Evolutionary conservation across 768 basidiomycete genomes (phyloP), one percentile per base, ranked within the genome.

Genomic region (Naganishia randhawae): DNA sequence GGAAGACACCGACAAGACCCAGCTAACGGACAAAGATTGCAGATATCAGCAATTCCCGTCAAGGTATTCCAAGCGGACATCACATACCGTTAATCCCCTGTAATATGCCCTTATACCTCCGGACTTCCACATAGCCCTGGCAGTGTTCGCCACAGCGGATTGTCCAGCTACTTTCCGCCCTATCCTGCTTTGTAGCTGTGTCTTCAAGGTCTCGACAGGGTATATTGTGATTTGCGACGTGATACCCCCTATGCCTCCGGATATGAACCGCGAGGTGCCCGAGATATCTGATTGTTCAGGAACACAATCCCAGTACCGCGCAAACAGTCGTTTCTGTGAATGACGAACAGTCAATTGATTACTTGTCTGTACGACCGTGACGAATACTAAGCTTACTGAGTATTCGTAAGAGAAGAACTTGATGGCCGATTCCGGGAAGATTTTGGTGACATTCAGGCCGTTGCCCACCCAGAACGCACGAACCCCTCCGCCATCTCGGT

Each of bases 381-480:
- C 11, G 29, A 25, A 74, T 69, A 6, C n/a, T 14, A 25, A 11
- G 39, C 89, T 80, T 73, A 93, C 92, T 65, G 92, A 88, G 67
- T 91, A 89, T 81, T 98, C 96, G 80, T 98, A 98, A 3, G 90
- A 80, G 73, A 94, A 87, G 83, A 99, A 98, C 81, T 98, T 98
- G 84, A 98, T 96, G 31, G 96, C 96, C 53, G 92, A 97, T 83
- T 98, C 95, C 79, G 94, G 94, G 71, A 97, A 90, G 71, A 98
- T 96, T 83, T 98, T 98, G 63, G 87, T 85, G 31, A 97, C 89
- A 54, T 94, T 97, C 64, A 99, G 83, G 14, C 83, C 83, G 71
- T 84, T 96, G 7, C 96, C 96, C n/a, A 93, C 92, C 95, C 96
- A 99, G 79, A 98, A 99, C 3, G 88, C 90, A 61, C 88, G 83